Base-by-base conservation (phyloP, 257 asterid species). In the Galeopsis tetrahit region DNA sequence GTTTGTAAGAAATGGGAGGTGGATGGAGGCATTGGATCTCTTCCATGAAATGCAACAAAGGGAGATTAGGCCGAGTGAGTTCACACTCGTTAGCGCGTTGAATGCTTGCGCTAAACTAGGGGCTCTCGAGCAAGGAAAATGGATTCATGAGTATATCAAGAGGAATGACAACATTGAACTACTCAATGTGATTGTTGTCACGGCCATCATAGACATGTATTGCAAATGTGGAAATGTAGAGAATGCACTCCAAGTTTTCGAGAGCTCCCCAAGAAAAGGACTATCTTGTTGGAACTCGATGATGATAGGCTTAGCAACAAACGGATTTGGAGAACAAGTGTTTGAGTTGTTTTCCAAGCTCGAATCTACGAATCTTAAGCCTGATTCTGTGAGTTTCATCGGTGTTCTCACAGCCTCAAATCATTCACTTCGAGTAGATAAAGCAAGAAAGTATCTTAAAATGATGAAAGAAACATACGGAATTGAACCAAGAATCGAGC, bases 221-320 rank as follows among this genome's bases (percentile, higher is more conserved):
- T 82, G 87, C 77, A 92, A 82, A 70, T 92, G 96, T 34, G 96
- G 86, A 4, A 61, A 78, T 33, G 3, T 88, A 55, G 77, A 82
- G 5, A 59, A 43, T 68, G 96, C 86, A 0, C 70, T 74, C 10
- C 63, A 66, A 21, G 77, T 84, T 15, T 89, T 89, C 51, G 67
- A 80, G 40, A 59, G 72, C 0, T 14, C 75, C 35, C 68, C 78
- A 1, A 40, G 59, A 15, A 88, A 78, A 68, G 92, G 87, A 43
- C 66, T 92, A 4, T 82, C 92, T 0, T 75, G 88, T 52, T 92
- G 97, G 97, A 89, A 89, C 57, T 81, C 97, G 0, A 84, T 92
- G 97, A 80, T 92, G 68, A 63, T 82, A 11, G 96, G 96, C 42
- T 80, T 89, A 76, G 95, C 90, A 10, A 85, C 75, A 2, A 89